Base-by-base conservation (phyloP, 179 eudicot species). In the Silene coronaria region DNA sequence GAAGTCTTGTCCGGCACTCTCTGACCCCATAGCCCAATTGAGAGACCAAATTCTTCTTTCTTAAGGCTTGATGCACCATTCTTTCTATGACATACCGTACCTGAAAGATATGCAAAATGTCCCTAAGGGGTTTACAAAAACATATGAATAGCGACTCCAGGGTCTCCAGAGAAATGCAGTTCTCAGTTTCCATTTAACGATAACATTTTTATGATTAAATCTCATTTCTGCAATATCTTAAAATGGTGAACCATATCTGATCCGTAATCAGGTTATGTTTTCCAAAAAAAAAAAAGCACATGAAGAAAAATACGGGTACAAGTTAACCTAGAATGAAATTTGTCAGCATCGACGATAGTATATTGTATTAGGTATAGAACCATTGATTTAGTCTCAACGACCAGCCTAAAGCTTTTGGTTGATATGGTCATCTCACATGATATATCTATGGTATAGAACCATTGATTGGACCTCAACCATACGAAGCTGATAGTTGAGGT, bases 1-100 rank as follows among this genome's bases (percentile, higher is more conserved):
- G 81, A 79, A 55, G 63, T 75, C 68, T 75, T 74, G 68, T 42
- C 61, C 23, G 70, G 67, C 63, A 68, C 65, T 45, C 72, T 79
- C 63, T 82, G 83, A 32, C 83, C 83, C 75, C 60, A 73, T 73
- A 82, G 74, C 73, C 77, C 77, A 72, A 82, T 59, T 76, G 78
- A 73, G 58, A 76, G 69, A 73, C 85, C 84, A 16, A 80, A 82
- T 36, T 69, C 67, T 76, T 83, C 86, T 74, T 76, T 83, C 77
- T 74, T 84, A 14, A 80, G 51, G 71, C 42, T 70, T 19, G 75
- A 75, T 70, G 62, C 64, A 81, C 75, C 81, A 74, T 79, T 82
- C 67, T 82, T 84, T 68, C 72, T 77, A 77, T 82, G 86, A 70
- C 73, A 78, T 60, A 68, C 65, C 24, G 80, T 76, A 59, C 91